Evolutionary conservation across 129 eudicot species (phyloP), one percentile per base, ranked within the genome.

Genomic region (Chrysanthemum lavandulifolium): DNA sequence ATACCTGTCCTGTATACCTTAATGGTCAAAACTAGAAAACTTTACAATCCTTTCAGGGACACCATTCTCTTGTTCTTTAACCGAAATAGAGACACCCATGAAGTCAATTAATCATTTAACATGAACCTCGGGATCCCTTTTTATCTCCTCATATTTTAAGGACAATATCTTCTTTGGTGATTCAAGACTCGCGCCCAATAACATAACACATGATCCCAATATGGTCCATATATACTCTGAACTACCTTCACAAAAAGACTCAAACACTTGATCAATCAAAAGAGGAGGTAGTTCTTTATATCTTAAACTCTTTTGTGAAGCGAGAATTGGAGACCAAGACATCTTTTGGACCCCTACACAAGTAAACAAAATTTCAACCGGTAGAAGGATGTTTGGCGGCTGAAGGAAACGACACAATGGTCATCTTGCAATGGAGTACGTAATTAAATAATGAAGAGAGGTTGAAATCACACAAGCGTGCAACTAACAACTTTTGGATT

Each of bases 121-220:
- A 33, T 63, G 68, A 63, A 1, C 68, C 68, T 33, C 68, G 11
- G 50, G 50, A 21, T 62, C 68, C 68, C 68, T 62, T 62, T 62
- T 13, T n/a, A 62, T 29, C 21, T 62, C 68, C 49, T 31, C 68
- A 1, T 63, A 63, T 21, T 63, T 63, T 18, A 36, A 27, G 31
- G 4, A 27, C 4, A 27, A 27, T 27, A 27, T 27, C 31, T 27
- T 27, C 31, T 27, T 27, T 27, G 31, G 31, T 27, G 31, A 27
- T 27, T 27, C 31, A 27, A 27, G 31, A 27, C 4, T 27, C 31
- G 31, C 31, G 31, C 68, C 13, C 15, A 19, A 33, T 49, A 63
- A 27, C 3, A 3, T 27, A 27, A 27, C 31, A 27, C 31, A 27
- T 27, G 31, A 27, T 27, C 31, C 31, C 31, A 27, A 27, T 27